These are phyloP conservation scores for Suhomyces coccinellae DNA, from an alignment of 1,139 yeast genomes.

Conservation along the genomic window DNA sequence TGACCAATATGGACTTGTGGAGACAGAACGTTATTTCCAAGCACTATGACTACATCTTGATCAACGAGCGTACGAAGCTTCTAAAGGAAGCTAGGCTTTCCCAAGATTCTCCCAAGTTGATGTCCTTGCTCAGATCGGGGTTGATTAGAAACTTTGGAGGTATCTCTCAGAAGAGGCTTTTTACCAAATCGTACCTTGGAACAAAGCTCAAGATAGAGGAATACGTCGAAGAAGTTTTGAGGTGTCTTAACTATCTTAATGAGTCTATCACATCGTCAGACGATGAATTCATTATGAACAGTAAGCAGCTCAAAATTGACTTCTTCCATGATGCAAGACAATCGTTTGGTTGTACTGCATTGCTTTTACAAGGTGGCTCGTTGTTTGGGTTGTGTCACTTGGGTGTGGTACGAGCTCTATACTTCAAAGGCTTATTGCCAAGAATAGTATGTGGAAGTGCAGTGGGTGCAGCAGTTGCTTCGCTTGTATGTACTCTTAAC, in stretches of 20 bases:
- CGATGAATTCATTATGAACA: slow-evolving; percentile 44
- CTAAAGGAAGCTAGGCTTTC: slow-evolving; percentile 61
- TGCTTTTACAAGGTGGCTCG: slow-evolving; percentile 91
- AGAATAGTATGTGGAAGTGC: slow-evolving; percentile 90
- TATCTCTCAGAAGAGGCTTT: slow-evolving; percentile 74
- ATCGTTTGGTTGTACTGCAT: slow-evolving; percentile 86
- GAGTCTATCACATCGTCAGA: slow-evolving; percentile 36
- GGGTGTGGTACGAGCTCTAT: slow-evolving; percentile 84
- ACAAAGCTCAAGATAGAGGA: slow-evolving; percentile 88
- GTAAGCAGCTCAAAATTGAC: slow-evolving; percentile 67
- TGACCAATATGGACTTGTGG: slow-evolving; percentile 77
- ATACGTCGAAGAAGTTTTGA: slow-evolving; percentile 73
- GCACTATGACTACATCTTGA: slow-evolving; percentile 81
- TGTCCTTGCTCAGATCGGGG: slow-evolving; percentile 78
- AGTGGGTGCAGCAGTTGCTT: slow-evolving; percentile 90
- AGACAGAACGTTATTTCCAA: slow-evolving; percentile 81
- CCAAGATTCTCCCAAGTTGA: slow-evolving; percentile 57
- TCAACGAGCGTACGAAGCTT: slow-evolving; percentile 68
- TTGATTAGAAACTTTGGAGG: slow-evolving; percentile 89
- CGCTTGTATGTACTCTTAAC: slow-evolving; percentile 70
- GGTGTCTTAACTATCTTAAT: slow-evolving; percentile 59
- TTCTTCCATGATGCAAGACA: slow-evolving; percentile 90
- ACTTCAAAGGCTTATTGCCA: slow-evolving; percentile 74
- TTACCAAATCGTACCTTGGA: slow-evolving; percentile 81
- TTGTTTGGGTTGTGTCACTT: slow-evolving; percentile 89